A percentile compares a stretch with the other conserved stretches of the same genome.
phyloP scores from a whole-genome alignment of 345 rosid species.

The Salix koriyanagi region DNA sequence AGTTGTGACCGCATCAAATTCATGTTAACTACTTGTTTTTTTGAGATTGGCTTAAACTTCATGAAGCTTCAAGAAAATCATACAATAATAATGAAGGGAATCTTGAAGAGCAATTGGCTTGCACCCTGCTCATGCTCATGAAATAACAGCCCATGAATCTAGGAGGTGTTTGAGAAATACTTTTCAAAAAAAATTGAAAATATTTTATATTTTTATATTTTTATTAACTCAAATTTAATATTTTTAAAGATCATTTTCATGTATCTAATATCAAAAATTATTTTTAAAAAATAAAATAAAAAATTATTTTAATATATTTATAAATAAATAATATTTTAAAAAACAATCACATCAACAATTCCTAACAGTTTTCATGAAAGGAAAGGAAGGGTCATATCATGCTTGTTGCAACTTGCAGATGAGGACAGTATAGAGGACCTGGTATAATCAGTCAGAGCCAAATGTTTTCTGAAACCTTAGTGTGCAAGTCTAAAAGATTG shows the following conservation, averaged over 20 bases:
- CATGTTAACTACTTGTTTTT: neutral
- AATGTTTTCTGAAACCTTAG: neutral
- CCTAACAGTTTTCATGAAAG: too few species aligned
- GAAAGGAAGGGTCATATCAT: neutral
- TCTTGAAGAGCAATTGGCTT: neutral
- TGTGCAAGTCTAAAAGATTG: neutral
- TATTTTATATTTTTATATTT: too few species aligned
- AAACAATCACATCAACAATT: accelerated
- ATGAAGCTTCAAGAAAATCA: neutral
- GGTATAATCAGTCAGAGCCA: neutral
- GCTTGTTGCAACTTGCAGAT: neutral
- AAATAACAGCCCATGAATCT: neutral
- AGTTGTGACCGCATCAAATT: neutral
- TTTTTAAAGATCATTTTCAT: too few species aligned
- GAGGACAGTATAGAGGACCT: neutral
- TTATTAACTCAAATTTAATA: too few species aligned
- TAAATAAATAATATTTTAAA: too few species aligned
- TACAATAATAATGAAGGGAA: neutral
- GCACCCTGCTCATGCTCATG: neutral
- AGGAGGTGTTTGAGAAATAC: neutral
- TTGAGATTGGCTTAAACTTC: neutral
- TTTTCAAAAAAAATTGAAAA: too few species aligned
- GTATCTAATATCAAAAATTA: too few species aligned
- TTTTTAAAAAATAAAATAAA: too few species aligned
- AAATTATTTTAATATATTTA: too few species aligned